Conservation (phyloP, 768 basidiomycete genomes). For the Auricularia sp. region DNA sequence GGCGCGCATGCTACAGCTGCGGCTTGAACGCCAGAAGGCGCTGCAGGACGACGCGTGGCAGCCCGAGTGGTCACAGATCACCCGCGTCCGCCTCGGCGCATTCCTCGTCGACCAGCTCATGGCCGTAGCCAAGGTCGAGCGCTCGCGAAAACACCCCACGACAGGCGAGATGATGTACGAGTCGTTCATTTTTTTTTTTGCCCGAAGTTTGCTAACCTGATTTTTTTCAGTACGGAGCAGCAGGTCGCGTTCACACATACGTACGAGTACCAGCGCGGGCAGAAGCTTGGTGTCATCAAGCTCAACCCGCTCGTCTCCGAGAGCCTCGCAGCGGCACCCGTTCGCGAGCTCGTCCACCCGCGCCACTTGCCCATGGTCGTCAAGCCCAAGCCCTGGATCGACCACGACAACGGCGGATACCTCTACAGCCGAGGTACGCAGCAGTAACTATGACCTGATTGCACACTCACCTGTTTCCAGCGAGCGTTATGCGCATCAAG, state of each 20-base stretch:
- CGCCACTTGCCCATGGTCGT: slow-evolving; percentile 94
- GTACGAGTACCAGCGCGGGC: slow-evolving; percentile 90
- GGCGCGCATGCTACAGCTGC: slow-evolving; percentile 47
- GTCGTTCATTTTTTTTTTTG: slow-evolving; percentile 1
- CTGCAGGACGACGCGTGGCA: slow-evolving; percentile 62
- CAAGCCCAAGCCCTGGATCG: slow-evolving; percentile 79
- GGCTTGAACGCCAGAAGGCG: slow-evolving; percentile 54
- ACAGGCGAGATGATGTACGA: slow-evolving; percentile 55
- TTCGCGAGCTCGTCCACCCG: slow-evolving; percentile 71
- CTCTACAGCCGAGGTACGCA: slow-evolving; percentile 57
- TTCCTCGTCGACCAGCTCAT: slow-evolving; percentile 76
- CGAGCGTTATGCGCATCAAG: slow-evolving; percentile 83
- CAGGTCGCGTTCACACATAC: slow-evolving; percentile 88
- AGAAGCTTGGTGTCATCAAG: slow-evolving; percentile 85
- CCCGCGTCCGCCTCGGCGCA: slow-evolving; percentile 70
- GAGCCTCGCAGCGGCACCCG: slow-evolving; percentile 61
- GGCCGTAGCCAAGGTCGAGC: slow-evolving; percentile 67
- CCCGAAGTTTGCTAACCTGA: slow-evolving; percentile 6
- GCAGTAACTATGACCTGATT: not conserved
- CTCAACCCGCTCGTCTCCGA: slow-evolving; percentile 73
- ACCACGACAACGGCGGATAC: slow-evolving; percentile 71
- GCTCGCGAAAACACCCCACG: slow-evolving; percentile 44
- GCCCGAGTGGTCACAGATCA: slow-evolving; percentile 70
- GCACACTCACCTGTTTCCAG: slow-evolving; percentile 22
- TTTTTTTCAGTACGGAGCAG: slow-evolving; percentile 44